Conservation (phyloP, 768 basidiomycete species). For the Phanerochaete carnosa region DNA sequence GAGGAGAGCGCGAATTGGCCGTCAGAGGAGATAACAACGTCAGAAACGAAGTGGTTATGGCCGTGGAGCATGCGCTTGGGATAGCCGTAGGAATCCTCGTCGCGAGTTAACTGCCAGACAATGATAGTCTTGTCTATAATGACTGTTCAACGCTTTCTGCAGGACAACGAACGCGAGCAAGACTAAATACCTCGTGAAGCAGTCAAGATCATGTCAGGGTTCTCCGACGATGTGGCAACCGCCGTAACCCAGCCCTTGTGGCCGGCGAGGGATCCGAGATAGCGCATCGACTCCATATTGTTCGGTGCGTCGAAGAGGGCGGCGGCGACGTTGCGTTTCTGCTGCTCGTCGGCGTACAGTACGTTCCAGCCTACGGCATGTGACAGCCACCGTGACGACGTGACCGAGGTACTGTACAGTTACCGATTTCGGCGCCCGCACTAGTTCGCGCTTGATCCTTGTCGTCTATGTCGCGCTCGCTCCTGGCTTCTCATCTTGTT, state of each 20-base stretch:
- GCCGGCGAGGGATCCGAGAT: constrained; percentile 87
- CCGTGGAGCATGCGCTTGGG: constrained; percentile 97
- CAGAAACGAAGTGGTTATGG: constrained; percentile 99
- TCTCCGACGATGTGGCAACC: constrained; percentile 97
- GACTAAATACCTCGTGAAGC: constrained; percentile 83
- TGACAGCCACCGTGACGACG: constrained; percentile 64
- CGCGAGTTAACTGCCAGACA: constrained; percentile 97
- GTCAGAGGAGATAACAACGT: constrained; percentile 98
- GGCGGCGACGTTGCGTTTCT: constrained; percentile 29
- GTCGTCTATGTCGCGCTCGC: constrained; percentile 1
- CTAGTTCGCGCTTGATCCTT: background rate
- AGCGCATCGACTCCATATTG: constrained; percentile 71
- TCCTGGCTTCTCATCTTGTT: background rate
- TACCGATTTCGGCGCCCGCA: constrained; percentile 1
- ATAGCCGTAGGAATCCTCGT: constrained; percentile 88
- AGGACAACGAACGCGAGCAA: constrained; percentile 10
- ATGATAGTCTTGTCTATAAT: constrained; percentile 96
- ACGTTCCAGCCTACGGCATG: constrained; percentile 21
- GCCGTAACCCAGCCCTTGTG: constrained; percentile 99
- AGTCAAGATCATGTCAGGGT: constrained; percentile 98
- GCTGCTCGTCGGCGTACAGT: constrained; percentile 25
- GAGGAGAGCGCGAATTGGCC: constrained; percentile 99
- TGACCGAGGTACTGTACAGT: constrained; percentile 47
- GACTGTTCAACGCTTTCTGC: constrained; percentile 14
- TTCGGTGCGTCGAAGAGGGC: constrained; percentile 15